Evolutionary conservation across 306 rosid species (phyloP), one percentile per base, ranked within the genome.

Genomic region (Vicia villosa): DNA sequence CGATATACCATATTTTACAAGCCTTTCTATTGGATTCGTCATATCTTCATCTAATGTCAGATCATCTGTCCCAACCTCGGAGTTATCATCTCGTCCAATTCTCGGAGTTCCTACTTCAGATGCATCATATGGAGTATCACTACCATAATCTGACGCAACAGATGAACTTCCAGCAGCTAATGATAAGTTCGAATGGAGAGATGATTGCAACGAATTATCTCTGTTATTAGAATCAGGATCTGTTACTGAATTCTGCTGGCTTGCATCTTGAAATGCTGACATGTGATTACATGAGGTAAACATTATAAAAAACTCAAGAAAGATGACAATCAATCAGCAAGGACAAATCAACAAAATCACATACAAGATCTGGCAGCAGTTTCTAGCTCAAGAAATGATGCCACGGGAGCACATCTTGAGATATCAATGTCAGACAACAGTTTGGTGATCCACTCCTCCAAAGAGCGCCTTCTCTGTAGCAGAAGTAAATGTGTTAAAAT

Each of bases 351-450:
- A 81, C 40, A 86, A 78, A 72, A 56, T 26, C 50, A 85, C 97
- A 66, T 95, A 95, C 99, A 84, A 76, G 92, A 85, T 82, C 99
- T 91, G 77, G 99, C 99, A 69, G 97, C 96, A 72, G 89, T 91
- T 84, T 95, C 99, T 63, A 95, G 90, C 81, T 91, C 99, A 34
- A 95, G 90, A 84, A 95, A 95, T 16, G 99, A 89, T 11, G 97
- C 99, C 76, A 91, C 97, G 20, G 81, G 86, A 82, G 89, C 83
- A 34, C 99, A 89, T 83, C 99, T 89, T 80, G 99, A 91, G 76
- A 87, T 52, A 81, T 87, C 90, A 77, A 91, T 89, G 83, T 95
- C 97, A 60, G 90, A 95, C 74, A 95, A 81, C 67, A 95, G 79
- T 83, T 87, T 89, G 50, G 85, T 85, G 81, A 91, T 80, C 99